Percentiles rank a stretch among this genome's conserved stretches.
phyloP scores from a whole-genome alignment of 805 yeast species.

The Clavispora asparagi region DNA sequence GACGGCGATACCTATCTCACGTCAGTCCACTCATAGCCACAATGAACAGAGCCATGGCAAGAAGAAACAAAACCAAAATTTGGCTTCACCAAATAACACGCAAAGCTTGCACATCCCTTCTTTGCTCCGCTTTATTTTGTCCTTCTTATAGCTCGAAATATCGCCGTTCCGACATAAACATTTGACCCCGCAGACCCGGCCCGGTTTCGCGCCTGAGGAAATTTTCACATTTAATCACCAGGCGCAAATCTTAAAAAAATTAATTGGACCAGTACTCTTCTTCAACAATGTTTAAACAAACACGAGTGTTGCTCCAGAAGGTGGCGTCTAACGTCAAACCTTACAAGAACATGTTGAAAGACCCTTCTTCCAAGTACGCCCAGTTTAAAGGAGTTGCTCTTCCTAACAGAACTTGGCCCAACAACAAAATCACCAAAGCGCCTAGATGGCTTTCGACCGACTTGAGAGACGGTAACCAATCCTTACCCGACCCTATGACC shows the following conservation, averaged over 20 bases:
- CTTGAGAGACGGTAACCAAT: conserved; percentile 79
- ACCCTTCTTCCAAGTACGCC: conserved; percentile 60
- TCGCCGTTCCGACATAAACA: not conserved
- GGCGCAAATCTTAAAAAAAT: not conserved
- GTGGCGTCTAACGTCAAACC: conserved; percentile 19
- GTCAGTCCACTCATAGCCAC: too few species aligned
- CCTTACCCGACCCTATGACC: conserved; percentile 84
- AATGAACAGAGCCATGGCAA: too few species aligned
- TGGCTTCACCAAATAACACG: too few species aligned
- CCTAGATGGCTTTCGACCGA: conserved; percentile 86
- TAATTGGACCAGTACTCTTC: not conserved
- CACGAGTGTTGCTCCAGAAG: conserved; percentile 20
- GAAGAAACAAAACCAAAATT: too few species aligned
- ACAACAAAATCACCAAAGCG: conserved; percentile 57
- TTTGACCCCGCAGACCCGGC: not conserved
- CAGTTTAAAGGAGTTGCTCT: conserved; percentile 51
- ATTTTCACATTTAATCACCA: not conserved
- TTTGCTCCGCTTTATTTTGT: too few species aligned
- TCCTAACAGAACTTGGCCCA: conserved; percentile 69
- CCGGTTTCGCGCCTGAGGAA: not conserved
- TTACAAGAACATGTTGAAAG: conserved; percentile 51
- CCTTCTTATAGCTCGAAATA: too few species aligned
- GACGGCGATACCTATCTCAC: too few species aligned
- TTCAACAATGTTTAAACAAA: conserved; percentile 21
- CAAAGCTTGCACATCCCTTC: too few species aligned